A percentile compares a stretch with the other conserved stretches of the same genome.
These are phyloP conservation scores for Cucurbita argyrosperma DNA, from an alignment of 306 rosid genomes.

Conservation along the genomic window DNA sequence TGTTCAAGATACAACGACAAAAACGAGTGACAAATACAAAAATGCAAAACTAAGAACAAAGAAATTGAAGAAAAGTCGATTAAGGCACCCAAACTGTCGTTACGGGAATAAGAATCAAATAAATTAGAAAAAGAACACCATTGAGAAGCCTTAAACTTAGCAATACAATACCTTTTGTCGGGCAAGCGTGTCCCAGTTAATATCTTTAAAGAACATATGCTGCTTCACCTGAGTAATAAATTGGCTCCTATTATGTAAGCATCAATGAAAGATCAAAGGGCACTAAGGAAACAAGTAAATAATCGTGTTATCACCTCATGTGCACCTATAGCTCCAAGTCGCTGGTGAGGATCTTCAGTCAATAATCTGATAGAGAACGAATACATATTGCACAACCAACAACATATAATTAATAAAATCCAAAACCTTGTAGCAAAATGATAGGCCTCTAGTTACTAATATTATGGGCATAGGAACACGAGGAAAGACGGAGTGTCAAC, in stretches of 20 bases:
- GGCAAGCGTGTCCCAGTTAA: conserved; percentile 98
- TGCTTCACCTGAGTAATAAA: conserved; percentile 68
- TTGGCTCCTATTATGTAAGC: conserved; percentile 9
- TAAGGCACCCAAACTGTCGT: background rate
- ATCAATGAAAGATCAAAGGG: conserved; percentile 1
- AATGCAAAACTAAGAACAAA: background rate
- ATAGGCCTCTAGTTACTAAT: no score
- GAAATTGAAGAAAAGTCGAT: background rate
- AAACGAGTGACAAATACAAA: background rate
- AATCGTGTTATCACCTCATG: conserved; percentile 44
- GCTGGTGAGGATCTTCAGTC: conserved; percentile 91
- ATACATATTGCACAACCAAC: background rate
- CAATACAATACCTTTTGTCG: conserved; percentile 56
- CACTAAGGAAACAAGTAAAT: background rate
- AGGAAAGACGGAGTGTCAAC: no score
- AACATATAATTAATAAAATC: background rate
- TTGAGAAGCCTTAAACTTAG: background rate
- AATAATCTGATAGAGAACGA: conserved; percentile 33
- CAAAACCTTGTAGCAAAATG: background rate
- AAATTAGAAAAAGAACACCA: no score
- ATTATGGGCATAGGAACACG: no score
- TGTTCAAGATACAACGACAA: background rate
- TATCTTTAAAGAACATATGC: conserved; percentile 84
- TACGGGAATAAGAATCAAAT: background rate
- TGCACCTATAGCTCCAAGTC: conserved; percentile 96